Base-by-base conservation (phyloP, 306 rosid species). In the Lagenaria siceraria region DNA sequence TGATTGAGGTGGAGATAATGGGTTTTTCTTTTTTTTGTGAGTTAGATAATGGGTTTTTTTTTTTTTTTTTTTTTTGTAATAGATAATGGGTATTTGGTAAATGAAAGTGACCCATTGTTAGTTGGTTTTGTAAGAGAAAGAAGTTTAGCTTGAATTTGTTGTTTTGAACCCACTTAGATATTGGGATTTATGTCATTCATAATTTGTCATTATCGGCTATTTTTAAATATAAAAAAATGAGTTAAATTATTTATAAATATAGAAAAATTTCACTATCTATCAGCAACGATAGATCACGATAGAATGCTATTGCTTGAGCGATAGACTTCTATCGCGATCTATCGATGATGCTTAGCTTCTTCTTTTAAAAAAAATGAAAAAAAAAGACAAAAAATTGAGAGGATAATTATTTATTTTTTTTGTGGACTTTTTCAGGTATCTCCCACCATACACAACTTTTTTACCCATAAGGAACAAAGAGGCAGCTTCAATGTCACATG, bases 381-480 rank as follows among this genome's bases (percentile, higher is more conserved):
- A 33, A 10, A 29, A 29, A 29, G 33, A 29, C n/a, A 29, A 2
- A 29, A 1, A 29, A 29, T 29, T 29, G 2, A 29, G 33, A 29
- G 33, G 3, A 4, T 29, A 29, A 2, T 29, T 29, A 29, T 29
- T 46, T 46, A 9, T 0, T 51, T 51, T 22, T 58, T 10, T 24
- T 6, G 33, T 59, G 64, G 36, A 1, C 18, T 24, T 62, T 2
- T 42, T 21, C 70, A 90, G 96, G 96, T 88, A 93, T 75, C 88
- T 93, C 10, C 94, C 91, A 51, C 89, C 91, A 36, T 80, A 89
- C 66, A 90, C 91, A 0, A 81, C 84, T 4, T 84, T 79, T 78
- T 40, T 82, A 38, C 89, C 91, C 1, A 4, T 70, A 14, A 82
- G 46, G 72, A 42, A 54, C 15, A 76, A 80, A 54, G 85, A 77